Evolutionary conservation across 2,329 filamentous ascomycete genomes (phyloP), one percentile per base, ranked within the genome.

Genomic region (Chrysosporium queenslandicum): DNA sequence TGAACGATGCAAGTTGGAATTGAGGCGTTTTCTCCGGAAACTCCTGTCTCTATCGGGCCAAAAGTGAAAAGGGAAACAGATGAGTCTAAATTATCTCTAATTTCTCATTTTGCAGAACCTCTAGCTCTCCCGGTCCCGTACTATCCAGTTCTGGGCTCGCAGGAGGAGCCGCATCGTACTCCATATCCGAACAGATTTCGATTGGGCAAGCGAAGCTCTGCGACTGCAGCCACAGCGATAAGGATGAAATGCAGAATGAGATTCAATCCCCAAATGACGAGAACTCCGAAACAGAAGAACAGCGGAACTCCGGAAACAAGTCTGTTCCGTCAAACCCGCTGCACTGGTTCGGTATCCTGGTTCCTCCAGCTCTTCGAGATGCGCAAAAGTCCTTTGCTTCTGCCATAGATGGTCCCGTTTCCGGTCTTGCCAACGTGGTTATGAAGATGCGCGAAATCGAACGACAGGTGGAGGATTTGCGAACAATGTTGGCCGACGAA

Each of bases 311-410:
- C 21, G 7, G 55, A 41, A 46, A 56, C 50, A 57, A 57, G 53
- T 50, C 53, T 54, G 59, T 41, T 23, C 64, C 65, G 18, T 61
- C 62, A 45, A 68, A 77, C 54, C 74, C 74, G 6, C 58, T 76
- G 21, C 64, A 65, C 20, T 75, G 73, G 73, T 77, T 74, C 58
- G 74, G 74, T 4, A 71, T 76, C 37, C 62, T 77, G 11, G 67
- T 73, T 16, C 70, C 74, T 2, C 64, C 64, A 8, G 65, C 70
- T 21, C 63, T 77, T 32, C 71, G 71, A 51, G 65, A 55, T 34
- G 69, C 72, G 2, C 74, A 76, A 58, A 62, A 57, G 45, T 67
- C 66, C 12, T 77, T 77, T 55, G 63, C 59, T 6, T 57, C 60
- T n/a, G 70, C 64, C 12, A 58, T 73, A n/a, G 63, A 67, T 23